Conservation (phyloP, 352 stramenopile species). For the Plasmopara viticola region DNA sequence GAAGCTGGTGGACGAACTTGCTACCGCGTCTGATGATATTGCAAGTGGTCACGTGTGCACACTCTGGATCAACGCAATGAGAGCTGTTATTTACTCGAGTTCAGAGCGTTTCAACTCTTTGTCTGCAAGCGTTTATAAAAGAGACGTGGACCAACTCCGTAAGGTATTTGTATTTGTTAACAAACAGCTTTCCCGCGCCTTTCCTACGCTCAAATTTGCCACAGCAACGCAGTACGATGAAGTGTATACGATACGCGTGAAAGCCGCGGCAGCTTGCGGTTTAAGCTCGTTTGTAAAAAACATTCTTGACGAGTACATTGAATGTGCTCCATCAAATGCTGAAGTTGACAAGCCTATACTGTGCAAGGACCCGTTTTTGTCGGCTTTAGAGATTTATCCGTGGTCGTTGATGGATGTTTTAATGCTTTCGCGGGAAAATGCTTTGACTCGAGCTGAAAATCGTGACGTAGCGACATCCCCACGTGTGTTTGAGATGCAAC, state of each 20-base stretch:
- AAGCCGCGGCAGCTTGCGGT: slow-evolving; percentile 51
- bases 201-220: slow-evolving; percentile 42
- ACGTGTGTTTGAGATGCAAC: slow-evolving; percentile 39
- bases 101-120: slow-evolving; percentile 49
- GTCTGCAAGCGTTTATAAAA: slow-evolving; percentile 27
- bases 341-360: slow-evolving; percentile 26
- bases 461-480: slow-evolving; percentile 39
- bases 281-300: slow-evolving; percentile 34
- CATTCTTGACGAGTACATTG: slow-evolving; percentile 61
- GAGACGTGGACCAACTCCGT: slow-evolving; percentile 43
- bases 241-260: slow-evolving; percentile 54
- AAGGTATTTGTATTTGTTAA: slow-evolving; percentile 53
- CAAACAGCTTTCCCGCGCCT: slow-evolving; percentile 48
- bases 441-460: slow-evolving; percentile 29
- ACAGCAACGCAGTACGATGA: slow-evolving; percentile 38
- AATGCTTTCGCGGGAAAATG: slow-evolving; percentile 35
- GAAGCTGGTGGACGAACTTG: slow-evolving; percentile 33
- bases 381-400: slow-evolving; percentile 46
- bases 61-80: slow-evolving; percentile 62
- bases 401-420: slow-evolving; percentile 51
- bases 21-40: slow-evolving; percentile 3
- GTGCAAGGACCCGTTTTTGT: slow-evolving; percentile 29
- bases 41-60: slow-evolving; percentile 32
- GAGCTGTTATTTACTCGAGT: slow-evolving; percentile 54
- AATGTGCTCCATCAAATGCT: slow-evolving; percentile 10